phyloP scores from a whole-genome alignment of 2,329 filamentous ascomycete genomes.

The Neofusicoccum ribis region DNA sequence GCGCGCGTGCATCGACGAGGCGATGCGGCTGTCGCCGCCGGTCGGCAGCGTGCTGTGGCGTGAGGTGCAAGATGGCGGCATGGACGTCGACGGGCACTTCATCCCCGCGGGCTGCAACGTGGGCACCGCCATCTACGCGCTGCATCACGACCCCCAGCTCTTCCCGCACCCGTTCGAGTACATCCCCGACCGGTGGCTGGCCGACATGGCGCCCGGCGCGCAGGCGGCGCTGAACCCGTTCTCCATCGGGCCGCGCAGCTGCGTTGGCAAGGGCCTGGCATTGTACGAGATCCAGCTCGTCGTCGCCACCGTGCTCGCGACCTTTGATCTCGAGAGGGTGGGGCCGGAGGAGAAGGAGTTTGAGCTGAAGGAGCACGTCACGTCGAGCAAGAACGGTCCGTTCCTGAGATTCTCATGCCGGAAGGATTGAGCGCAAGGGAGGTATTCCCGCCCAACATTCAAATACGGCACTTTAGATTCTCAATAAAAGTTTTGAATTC shows the following conservation, averaged over 20 bases:
- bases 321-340: slow-evolving; percentile 52
- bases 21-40: slow-evolving; percentile 42
- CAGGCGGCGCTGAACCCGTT: slow-evolving; percentile 66
- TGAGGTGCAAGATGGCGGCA: slow-evolving; percentile 37
- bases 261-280: slow-evolving; percentile 70
- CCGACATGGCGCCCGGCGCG: neutral
- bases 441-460: no score
- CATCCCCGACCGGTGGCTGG: slow-evolving; percentile 26
- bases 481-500: neutral
- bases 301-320: slow-evolving; percentile 56
- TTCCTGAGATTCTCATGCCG: neutral
- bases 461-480: neutral
- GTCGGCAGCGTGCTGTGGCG: slow-evolving; percentile 40
- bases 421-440: neutral
- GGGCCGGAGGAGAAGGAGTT: neutral
- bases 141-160: slow-evolving; percentile 40
- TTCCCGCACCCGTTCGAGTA: slow-evolving; percentile 37
- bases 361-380: neutral
- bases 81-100: slow-evolving; percentile 28
- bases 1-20: slow-evolving; percentile 44
- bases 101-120: slow-evolving; percentile 39
- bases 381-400: neutral
- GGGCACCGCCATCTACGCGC: slow-evolving; percentile 40
- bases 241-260: slow-evolving; percentile 67
- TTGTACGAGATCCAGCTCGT: slow-evolving; percentile 58